Base-by-base conservation (phyloP, 2,329 filamentous ascomycete genomes). In the Aspergillus amoenus region DNA sequence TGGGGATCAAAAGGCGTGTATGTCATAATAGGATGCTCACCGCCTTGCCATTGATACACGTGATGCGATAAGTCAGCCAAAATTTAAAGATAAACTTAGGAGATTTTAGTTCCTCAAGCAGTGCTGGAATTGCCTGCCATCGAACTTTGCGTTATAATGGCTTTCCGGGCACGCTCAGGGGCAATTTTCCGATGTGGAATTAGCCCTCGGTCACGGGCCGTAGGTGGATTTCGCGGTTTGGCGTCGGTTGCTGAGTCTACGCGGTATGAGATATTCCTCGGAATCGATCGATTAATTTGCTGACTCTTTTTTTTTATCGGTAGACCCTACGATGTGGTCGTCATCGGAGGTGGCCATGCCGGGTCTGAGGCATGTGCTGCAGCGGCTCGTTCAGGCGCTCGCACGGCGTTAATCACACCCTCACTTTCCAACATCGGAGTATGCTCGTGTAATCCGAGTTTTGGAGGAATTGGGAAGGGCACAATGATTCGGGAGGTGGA, bases 401-500 rank as follows among this genome's bases (percentile, higher is more conserved):
- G 88, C 67, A 97, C 94, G 42, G 93, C 89, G 2, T 84, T 99
- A 64, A 82, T 99, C 48, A 99, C 94, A 1, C 94, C 93, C 2
- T 91, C 89, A 59, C 75, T 91, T 57, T 88, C 93, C 58, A 96
- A 97, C 66, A 86, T 97, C 18, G 93, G 93, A 55, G 91, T 94
- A 30, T 97, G 93, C 78, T 97, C 93, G 37, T 97, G 93, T 78
- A 97, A 97, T 72, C 93, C 93, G 2, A 96, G 91, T 62, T 96
- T 99, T 70, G 94, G 94, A 40, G 94, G 94, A n/a, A 97, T 99
- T 66, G 94, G 94, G 44, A 99, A 99, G 73, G 94, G 94, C 15
- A 97, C 91, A 9, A 97, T 99, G 80, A 80, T 99, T 50, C 88
- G 93, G 42, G 94, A 99, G 75, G 88, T 99, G 32, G 94, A 99